Base-by-base conservation (phyloP, 371 early-diverging fungal species). In the Mortierella sp. region DNA sequence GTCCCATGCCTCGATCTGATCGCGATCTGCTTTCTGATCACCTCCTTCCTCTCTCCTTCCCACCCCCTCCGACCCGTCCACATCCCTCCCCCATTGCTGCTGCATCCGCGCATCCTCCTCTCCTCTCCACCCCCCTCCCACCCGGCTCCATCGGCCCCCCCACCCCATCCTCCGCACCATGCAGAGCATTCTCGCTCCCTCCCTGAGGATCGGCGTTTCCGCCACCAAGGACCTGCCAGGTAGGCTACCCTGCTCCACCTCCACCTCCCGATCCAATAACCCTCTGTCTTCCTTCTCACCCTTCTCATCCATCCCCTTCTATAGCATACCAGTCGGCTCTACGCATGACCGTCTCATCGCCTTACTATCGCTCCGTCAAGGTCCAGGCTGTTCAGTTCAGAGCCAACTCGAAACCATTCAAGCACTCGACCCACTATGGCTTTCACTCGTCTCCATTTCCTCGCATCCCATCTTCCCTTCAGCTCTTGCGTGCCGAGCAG, bases 291-390 rank as follows among this genome's bases (percentile, higher is more conserved):
- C 14, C 24, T 47, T 25, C 25, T 7, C 44, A 44, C 7, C 39
- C 39, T 39, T 39, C 14, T 39, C 14, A 39, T 22, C 16, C 6
- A 22, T 34, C 34, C 34, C 34, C 34, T 34, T n/a, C n/a, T n/a
- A n/a, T n/a, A n/a, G n/a, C 67, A 3, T 57, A 61, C 60, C 25
- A 58, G 16, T 53, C 54, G 14, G 67, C 62, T 45, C 37, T 76
- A 51, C 69, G 60, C 43, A 57, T 69, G 60, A 63, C 43, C 44
- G 57, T 74, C 19, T 49, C 69, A 6, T 57, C 65, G 0, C 76
- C 68, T 5, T 74, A 74, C 51, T 74, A 74, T 27, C 64, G 65
- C 29, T 47, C 64, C 31, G 61, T 74, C 61, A 67, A 64, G 47
- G 60, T 67, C 31, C 76, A 64, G 48, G 40, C 55, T 43, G 72